These are phyloP conservation scores for Zymoseptoria ardabiliae DNA, from an alignment of 2,329 filamentous ascomycete genomes.

Conservation along the genomic window DNA sequence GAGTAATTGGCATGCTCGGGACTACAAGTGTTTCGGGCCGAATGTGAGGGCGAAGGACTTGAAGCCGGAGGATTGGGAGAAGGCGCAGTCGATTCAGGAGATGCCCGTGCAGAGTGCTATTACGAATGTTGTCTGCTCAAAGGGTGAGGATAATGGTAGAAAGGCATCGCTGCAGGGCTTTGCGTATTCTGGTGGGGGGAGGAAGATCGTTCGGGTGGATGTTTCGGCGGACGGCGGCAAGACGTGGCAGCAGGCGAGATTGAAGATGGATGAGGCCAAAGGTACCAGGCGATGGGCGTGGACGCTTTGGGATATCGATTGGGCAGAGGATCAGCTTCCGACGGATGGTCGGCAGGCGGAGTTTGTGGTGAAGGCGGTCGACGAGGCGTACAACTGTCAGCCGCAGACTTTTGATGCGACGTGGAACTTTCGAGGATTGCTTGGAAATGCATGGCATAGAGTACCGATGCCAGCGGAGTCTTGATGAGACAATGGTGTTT, in stretches of 20 bases:
- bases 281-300: conserved; percentile 54
- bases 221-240: conserved; percentile 56
- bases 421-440: conserved; percentile 58
- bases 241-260: conserved; percentile 57
- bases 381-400: conserved; percentile 60
- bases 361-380: conserved; percentile 58
- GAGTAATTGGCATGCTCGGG: conserved; percentile 58
- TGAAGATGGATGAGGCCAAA: conserved; percentile 45
- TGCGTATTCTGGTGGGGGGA: conserved; percentile 61
- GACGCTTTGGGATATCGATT: conserved; percentile 52
- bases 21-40: conserved; percentile 63
- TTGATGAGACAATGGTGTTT: neutral
- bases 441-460: conserved; percentile 61
- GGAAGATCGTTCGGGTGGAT: conserved; percentile 60
- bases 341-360: conserved; percentile 30
- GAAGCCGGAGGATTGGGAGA: conserved; percentile 52
- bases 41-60: conserved; percentile 27
- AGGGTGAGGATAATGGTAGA: conserved; percentile 17
- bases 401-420: conserved; percentile 54
- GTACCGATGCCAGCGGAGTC: conserved; percentile 27
- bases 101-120: conserved; percentile 63
- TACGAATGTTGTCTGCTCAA: conserved; percentile 32
- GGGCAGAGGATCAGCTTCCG: conserved; percentile 33
- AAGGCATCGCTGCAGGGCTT: conserved; percentile 48
- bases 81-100: conserved; percentile 58